phyloP scores from a whole-genome alignment of 768 basidiomycete genomes.

The Tremella fuciformis region DNA sequence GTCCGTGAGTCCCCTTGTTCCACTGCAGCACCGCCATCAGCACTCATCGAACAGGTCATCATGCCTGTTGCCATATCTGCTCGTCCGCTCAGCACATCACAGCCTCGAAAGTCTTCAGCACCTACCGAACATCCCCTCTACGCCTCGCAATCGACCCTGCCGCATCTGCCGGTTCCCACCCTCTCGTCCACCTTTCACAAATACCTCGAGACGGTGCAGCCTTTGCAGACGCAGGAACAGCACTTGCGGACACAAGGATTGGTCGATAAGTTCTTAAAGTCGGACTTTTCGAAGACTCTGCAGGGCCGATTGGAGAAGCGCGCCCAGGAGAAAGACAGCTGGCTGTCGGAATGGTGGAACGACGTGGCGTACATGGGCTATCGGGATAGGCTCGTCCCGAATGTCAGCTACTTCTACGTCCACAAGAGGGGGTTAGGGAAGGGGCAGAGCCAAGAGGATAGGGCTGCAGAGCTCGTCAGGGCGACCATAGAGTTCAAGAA shows the following conservation, averaged over 20 bases:
- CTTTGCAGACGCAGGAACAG: constrained; percentile 67
- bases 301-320: constrained; percentile 75
- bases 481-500: constrained; percentile 80
- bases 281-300: constrained; percentile 66
- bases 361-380: constrained; percentile 84
- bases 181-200: constrained; percentile 78
- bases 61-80: constrained; percentile 17
- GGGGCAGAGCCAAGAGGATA: constrained; percentile 58
- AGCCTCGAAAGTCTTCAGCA: constrained; percentile 8
- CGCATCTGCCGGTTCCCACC: constrained; percentile 76
- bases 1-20: constrained; percentile 1
- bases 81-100: background rate
- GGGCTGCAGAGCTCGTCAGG: constrained; percentile 80
- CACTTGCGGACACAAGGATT: constrained; percentile 61
- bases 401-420: constrained; percentile 92
- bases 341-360: constrained; percentile 99
- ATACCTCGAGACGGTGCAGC: constrained; percentile 80
- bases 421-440: constrained; percentile 65
- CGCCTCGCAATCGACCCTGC: constrained; percentile 63
- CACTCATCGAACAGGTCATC: background rate
- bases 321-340: constrained; percentile 65
- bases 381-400: constrained; percentile 84
- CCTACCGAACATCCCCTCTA: constrained; percentile 59
- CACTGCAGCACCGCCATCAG: background rate
- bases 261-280: constrained; percentile 68